Base-by-base conservation (phyloP, 1,139 yeast genomes). In the Debaryomyces sp. region DNA sequence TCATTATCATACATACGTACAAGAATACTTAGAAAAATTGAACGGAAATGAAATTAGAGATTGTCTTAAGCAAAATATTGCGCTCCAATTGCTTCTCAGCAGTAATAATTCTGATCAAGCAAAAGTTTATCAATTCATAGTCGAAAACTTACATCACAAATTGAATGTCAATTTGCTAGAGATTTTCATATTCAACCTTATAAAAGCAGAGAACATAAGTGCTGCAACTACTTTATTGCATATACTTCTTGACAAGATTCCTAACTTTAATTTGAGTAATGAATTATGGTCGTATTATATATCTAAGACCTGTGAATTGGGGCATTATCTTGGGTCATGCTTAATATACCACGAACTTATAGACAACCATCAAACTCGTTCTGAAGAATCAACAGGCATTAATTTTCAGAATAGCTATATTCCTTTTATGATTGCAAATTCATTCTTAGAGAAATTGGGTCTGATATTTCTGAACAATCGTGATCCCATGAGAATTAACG, bases 281-380 rank as follows among this genome's bases (percentile, higher is more conserved):
- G 72, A 75, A 52, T 23, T 70, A 21, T 75, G 80, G 80, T 61
- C 73, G 1, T 43, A 51, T 1, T 67, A 62, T 43, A 43, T 68
- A 1, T 53, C 66, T 6, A 50, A 63, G 35, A 70, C 68, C 0
- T 59, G 70, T 41, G 62, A 60, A n/a, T 35, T 45, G 10, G 56
- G 62, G 9, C 63, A 71, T 48, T 60, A 68, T 40, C 55, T 64
- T 12, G 77, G 78, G 0, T 74, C 77, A 0, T 58, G 63, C 12
- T 48, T 73, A 45, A 56, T 73, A 0, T 75, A 65, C 51, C 78
- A 75, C 52, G 68, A 71, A 41, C 50, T 76, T 10, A 59, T 76
- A 5, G 73, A 70, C 46, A 64, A 67, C 37, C 45, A 56, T 42
- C 30, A 36, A 17, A 54, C 55, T 30, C 66, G 66, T 40, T 55